phyloP scores from a whole-genome alignment of 163 green algal species.

The Volvox carteri region DNA sequence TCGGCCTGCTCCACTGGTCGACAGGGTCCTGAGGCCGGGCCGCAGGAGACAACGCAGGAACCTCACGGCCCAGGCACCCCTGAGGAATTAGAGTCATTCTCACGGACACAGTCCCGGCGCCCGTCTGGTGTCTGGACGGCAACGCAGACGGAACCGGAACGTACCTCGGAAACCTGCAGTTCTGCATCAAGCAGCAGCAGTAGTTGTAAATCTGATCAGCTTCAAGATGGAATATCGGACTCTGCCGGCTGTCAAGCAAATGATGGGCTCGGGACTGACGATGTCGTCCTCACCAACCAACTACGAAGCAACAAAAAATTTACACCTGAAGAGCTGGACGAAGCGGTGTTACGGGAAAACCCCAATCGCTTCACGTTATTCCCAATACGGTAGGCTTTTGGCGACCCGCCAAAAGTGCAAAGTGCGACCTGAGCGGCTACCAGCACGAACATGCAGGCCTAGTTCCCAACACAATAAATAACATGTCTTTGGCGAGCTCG shows the following conservation, averaged over 20 bases:
- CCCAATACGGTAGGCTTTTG: constrained; percentile 34
- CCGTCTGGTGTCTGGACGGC: background rate
- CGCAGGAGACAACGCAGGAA: background rate
- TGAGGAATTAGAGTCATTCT: background rate
- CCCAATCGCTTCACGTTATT: constrained; percentile 57
- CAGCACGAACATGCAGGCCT: too few species aligned
- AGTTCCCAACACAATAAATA: too few species aligned
- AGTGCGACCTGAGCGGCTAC: background rate
- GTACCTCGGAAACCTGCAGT: background rate
- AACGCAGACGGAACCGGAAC: background rate
- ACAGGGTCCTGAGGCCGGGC: background rate
- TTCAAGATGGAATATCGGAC: background rate
- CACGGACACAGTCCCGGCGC: background rate
- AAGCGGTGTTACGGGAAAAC: constrained; percentile 24
- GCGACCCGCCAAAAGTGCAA: too few species aligned
- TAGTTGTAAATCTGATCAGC: too few species aligned
- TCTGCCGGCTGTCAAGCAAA: background rate
- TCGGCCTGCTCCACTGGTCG: background rate
- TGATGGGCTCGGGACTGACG: background rate
- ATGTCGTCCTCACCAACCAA: background rate
- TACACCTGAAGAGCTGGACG: background rate
- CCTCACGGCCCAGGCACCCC: background rate
- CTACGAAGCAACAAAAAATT: background rate
- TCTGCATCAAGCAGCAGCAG: background rate
- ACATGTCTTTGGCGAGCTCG: too few species aligned